Evolutionary conservation across 352 stramenopile genomes (phyloP).

Genomic region (Globisporangium irregulare): DNA sequence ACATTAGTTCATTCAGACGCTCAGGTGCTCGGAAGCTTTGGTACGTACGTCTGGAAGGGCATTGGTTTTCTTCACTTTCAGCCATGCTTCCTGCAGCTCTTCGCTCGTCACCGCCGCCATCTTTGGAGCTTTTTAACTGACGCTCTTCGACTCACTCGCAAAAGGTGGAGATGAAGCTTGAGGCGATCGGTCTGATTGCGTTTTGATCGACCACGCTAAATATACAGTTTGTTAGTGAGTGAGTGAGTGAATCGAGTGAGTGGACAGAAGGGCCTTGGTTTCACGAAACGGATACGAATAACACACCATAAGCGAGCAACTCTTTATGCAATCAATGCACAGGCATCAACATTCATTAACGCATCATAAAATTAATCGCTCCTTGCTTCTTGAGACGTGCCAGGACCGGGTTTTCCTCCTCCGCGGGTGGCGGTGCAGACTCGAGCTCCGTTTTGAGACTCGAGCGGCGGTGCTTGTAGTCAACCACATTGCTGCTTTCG

Average conservation of each 20-base stretch:
- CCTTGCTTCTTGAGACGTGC: conserved; percentile 77
- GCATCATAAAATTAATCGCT: conserved; percentile 83
- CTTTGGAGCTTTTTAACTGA: neutral
- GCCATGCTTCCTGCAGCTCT: conserved; percentile 64
- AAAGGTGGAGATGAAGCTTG: neutral
- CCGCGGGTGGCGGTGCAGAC: conserved; percentile 20
- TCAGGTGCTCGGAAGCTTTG: too few species aligned
- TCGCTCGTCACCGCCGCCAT: conserved; percentile 64
- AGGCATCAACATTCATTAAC: conserved; percentile 28
- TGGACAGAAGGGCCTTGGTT: neutral
- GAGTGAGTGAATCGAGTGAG: neutral
- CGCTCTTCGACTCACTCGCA: neutral
- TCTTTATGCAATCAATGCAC: neutral
- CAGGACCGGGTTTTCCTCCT: conserved; percentile 70
- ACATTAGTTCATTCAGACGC: neutral
- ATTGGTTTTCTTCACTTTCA: conserved; percentile 62
- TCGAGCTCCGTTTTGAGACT: conserved; percentile 53
- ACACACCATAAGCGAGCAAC: neutral
- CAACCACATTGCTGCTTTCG: conserved; percentile 33
- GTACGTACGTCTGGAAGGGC: conserved; percentile 43
- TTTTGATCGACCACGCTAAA: conserved; percentile 1
- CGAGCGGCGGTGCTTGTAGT: conserved; percentile 33
- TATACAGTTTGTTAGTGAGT: neutral
- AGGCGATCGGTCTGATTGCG: neutral
- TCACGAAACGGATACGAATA: conserved; percentile 11